phyloP scores from a whole-genome alignment of 129 eudicot species.

The Flaveria robusta region DNA sequence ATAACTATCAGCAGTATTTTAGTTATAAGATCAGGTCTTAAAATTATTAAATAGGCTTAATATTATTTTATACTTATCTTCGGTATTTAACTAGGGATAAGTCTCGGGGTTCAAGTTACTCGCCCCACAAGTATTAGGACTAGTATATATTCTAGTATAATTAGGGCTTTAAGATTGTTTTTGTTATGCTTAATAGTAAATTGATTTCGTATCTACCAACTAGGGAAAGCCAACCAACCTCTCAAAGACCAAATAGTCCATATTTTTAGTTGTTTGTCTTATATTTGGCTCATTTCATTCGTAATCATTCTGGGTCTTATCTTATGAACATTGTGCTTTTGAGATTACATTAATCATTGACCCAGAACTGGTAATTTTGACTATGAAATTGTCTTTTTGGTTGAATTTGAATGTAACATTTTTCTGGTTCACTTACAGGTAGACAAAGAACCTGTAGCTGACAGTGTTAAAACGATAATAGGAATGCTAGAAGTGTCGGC shows the following conservation, averaged over 20 bases:
- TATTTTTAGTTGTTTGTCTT: not conserved
- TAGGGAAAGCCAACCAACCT: not conserved
- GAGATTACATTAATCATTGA: not conserved
- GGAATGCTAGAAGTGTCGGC: conserved; percentile 99
- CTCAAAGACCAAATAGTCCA: not conserved
- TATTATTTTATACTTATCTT: not conserved
- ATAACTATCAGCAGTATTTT: not conserved
- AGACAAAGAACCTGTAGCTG: conserved; percentile 91
- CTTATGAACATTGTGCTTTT: not conserved
- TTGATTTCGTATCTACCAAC: not conserved
- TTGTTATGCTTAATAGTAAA: not conserved
- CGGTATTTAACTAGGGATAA: too few species aligned
- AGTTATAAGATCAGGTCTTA: not conserved
- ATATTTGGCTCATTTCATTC: not conserved
- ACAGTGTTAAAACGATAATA: conserved; percentile 77
- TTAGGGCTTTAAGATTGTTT: not conserved
- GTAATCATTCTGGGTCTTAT: not conserved
- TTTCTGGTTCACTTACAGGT: conserved; percentile 50
- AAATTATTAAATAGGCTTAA: not conserved
- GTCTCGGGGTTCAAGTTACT: not conserved
- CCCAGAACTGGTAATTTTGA: not conserved
- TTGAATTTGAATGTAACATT: not conserved
- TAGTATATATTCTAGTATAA: not conserved
- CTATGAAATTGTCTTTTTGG: not conserved
- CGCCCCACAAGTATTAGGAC: not conserved